These are phyloP conservation scores for Nicotiana sylvestris DNA, from an alignment of 257 asterid species.

Conservation along the genomic window DNA sequence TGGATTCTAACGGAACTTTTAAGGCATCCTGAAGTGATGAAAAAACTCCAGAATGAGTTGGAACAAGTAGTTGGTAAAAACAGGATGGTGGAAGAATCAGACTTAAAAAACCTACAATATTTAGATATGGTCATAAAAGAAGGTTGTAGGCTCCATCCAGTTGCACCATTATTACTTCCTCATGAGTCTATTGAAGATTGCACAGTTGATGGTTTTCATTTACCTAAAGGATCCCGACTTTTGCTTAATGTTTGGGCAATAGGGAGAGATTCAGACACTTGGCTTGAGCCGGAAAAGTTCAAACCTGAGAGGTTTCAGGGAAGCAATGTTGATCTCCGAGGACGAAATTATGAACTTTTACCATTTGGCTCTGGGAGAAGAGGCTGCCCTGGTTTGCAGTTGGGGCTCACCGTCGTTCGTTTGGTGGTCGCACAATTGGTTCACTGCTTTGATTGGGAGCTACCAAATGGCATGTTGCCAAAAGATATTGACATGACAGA, in stretches of 20 bases:
- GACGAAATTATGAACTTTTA: constrained; percentile 15
- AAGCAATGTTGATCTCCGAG: constrained; percentile 4
- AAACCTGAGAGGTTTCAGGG: constrained; percentile 17
- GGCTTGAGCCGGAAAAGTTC: constrained; percentile 21
- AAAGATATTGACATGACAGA: constrained; percentile 8
- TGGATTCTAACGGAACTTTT: constrained; percentile 22
- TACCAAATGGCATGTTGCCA: constrained; percentile 6
- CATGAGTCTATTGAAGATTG: constrained; percentile 25
- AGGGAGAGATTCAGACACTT: constrained; percentile 16
- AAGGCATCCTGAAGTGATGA: constrained; percentile 12
- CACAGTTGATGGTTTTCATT: constrained; percentile 19
- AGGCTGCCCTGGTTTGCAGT: constrained; percentile 8
- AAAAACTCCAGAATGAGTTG: constrained; percentile 19
- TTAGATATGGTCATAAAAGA: constrained; percentile 28
- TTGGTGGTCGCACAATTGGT: constrained; percentile 7
- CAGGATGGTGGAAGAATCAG: constrained; percentile 17
- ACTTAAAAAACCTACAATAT: constrained; percentile 11
- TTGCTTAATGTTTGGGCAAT: constrained; percentile 17
- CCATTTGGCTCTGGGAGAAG: constrained; percentile 28
- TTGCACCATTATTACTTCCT: constrained; percentile 23
- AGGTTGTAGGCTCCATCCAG: constrained; percentile 24
- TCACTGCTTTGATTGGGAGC: constrained; percentile 19
- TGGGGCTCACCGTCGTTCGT: constrained; percentile 2
- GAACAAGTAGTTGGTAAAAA: constrained; percentile 18
- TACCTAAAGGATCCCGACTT: constrained; percentile 13